Percentiles rank a stretch among this genome's conserved stretches.
phyloP scores from a whole-genome alignment of 192 early-diverging fungal genomes.

The Linnemannia hyalina region DNA sequence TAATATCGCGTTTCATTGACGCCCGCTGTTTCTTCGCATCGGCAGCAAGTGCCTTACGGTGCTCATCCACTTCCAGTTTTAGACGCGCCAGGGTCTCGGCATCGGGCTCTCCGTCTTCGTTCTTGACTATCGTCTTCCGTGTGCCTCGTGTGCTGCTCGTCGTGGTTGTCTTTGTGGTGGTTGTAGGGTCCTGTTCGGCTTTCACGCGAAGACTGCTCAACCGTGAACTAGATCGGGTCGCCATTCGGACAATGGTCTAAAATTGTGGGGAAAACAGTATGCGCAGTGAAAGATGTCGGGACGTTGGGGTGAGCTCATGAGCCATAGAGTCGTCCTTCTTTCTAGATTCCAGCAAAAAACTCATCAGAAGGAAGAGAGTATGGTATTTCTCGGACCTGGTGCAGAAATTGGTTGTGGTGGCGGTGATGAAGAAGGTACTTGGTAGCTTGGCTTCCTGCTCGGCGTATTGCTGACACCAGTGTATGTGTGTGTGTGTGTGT shows the following conservation, averaged over 20 bases:
- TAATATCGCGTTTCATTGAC: background rate
- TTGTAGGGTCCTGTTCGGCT: background rate
- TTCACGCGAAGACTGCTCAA: constrained; percentile 13
- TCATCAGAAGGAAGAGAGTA: background rate
- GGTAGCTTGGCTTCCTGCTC: background rate
- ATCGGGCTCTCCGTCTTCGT: constrained; percentile 40
- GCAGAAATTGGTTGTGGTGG: background rate
- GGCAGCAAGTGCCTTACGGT: constrained; percentile 19
- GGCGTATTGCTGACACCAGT: background rate
- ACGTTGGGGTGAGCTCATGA: background rate
- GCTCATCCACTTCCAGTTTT: constrained; percentile 34
- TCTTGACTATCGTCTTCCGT: constrained; percentile 32
- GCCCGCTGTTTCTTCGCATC: constrained; percentile 12
- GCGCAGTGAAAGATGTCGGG: background rate
- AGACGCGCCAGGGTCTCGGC: constrained; percentile 33
- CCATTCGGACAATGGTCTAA: constrained; percentile 12
- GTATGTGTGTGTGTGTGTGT: background rate
- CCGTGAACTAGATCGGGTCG: constrained; percentile 37
- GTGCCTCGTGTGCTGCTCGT: background rate
- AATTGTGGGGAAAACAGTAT: background rate
- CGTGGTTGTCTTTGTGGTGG: background rate
- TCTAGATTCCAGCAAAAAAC: background rate
- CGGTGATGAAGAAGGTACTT: background rate
- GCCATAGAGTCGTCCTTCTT: background rate
- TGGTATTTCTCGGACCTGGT: background rate